These are phyloP conservation scores for Rhodotorula sphaerocarpa DNA, from an alignment of 768 basidiomycete genomes.

Conservation along the genomic window DNA sequence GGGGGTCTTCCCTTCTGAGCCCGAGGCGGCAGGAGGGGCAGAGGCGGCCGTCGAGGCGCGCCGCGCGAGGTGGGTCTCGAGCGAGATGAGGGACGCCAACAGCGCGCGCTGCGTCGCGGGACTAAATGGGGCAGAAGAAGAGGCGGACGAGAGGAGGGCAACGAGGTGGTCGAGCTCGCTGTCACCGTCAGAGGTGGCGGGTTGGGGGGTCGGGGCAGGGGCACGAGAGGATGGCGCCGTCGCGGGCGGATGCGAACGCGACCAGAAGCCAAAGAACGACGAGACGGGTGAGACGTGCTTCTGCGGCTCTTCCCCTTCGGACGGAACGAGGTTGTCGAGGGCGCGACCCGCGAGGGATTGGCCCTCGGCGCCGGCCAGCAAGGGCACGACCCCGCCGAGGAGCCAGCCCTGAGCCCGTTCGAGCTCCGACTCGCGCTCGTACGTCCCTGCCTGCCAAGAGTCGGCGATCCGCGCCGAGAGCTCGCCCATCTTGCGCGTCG, in stretches of 20 bases:
- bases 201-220: not conserved
- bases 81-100: conserved; percentile 24
- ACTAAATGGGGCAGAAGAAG: not conserved
- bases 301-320: not conserved
- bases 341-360: not conserved
- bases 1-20: not conserved
- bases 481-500: conserved; percentile 33
- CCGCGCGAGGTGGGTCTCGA: conserved; percentile 33
- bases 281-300: conserved; percentile 18
- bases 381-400: conserved; percentile 13
- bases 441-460: conserved; percentile 9
- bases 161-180: not conserved
- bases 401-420: conserved; percentile 18
- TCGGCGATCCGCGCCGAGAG: conserved; percentile 25
- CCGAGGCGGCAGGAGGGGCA: not conserved
- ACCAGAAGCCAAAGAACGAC: conserved; percentile 34
- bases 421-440: conserved; percentile 17
- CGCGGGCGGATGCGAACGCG: conserved; percentile 26
- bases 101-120: conserved; percentile 25
- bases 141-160: not conserved
- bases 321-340: conserved; percentile 6
- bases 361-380: not conserved
- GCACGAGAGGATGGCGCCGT: not conserved
- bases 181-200: not conserved
- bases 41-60: not conserved